Conservation (phyloP, 331 rosid species). For the Saraca asoca region DNA sequence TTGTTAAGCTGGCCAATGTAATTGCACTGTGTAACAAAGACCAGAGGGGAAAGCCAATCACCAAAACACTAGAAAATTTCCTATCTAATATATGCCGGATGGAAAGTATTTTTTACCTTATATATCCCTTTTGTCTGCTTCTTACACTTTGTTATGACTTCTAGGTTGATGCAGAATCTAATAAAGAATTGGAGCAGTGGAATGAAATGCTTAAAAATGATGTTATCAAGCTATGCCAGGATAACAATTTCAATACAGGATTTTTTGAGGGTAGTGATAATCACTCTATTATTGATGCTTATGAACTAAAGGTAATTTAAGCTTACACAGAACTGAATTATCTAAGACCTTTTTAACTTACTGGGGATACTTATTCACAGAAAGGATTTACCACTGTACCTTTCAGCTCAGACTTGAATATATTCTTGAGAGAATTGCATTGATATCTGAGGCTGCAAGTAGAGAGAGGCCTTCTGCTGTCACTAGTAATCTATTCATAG, state of each 20-base stretch:
- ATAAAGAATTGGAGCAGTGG: no score
- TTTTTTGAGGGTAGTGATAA: no score
- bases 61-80: neutral
- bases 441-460: constrained; percentile 92
- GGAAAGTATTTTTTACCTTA: neutral
- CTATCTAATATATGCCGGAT: constrained; percentile 17
- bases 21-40: neutral
- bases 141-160: constrained; percentile 22
- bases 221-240: no score
- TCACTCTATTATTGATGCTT: constrained; percentile 79
- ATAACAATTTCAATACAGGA: no score
- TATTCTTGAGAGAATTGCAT: constrained; percentile 85
- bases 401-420: constrained; percentile 94
- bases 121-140: neutral
- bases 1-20: neutral
- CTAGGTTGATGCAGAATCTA: constrained; percentile 88
- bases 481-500: constrained; percentile 72
- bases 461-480: constrained; percentile 86
- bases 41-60: constrained; percentile 4
- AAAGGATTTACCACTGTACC: constrained; percentile 25
- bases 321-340: constrained; percentile 6
- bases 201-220: no score
- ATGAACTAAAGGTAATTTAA: constrained; percentile 78
- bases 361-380: no score
- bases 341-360: neutral